Evolutionary conservation across 1,139 yeast species (phyloP), one percentile per base, ranked within the genome.

Genomic region (Protomyces lactucae-debilis): DNA sequence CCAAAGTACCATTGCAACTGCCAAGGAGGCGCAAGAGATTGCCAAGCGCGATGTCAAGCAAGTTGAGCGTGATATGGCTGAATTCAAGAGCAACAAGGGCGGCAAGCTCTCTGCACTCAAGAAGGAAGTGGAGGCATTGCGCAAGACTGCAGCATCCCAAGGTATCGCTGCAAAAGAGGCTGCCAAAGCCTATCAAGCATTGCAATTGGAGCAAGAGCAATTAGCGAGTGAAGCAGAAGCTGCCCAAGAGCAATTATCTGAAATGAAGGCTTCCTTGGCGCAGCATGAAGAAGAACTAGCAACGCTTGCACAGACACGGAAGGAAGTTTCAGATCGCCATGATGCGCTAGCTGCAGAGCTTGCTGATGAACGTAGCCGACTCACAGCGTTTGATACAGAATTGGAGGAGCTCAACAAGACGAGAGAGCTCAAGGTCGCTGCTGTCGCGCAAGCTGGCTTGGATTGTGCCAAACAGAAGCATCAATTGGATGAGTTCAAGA

Each of bases 41-140:
- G 79, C 80, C 43, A 74, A 78, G 51, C 67, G 70, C 2, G 73
- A 70, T 2, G 72, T 78, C 14, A 61, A 69, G 9, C 69, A 68
- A 21, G 85, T 89, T 65, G 90, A 88, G 72, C 81, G 78, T 40
- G 99, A 95, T 73, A 88, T 91, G 79, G 79, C 80, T 61, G 99
- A 95, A 70, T 92, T 92, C 74, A 84, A 83, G 67, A 79, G 78
- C 64, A 88, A 95, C 73, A 92, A 91, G 70, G 90, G 92, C 0
- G 82, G 86, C 0, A 95, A 93, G 73, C 79, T 95, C 66, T 83
- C 84, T 64, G 83, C 87, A 69, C 77, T 95, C 48, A 66, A 85
- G 71, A 71, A 74, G 32, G 92, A 88, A 69, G 78, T 87, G 12
- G 72, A 73, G 1, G 57, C 68, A 4, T 73, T 86, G 57, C 76